phyloP scores from a whole-genome alignment of 2,329 filamentous ascomycete species.

The Ceratocystis variospora region DNA sequence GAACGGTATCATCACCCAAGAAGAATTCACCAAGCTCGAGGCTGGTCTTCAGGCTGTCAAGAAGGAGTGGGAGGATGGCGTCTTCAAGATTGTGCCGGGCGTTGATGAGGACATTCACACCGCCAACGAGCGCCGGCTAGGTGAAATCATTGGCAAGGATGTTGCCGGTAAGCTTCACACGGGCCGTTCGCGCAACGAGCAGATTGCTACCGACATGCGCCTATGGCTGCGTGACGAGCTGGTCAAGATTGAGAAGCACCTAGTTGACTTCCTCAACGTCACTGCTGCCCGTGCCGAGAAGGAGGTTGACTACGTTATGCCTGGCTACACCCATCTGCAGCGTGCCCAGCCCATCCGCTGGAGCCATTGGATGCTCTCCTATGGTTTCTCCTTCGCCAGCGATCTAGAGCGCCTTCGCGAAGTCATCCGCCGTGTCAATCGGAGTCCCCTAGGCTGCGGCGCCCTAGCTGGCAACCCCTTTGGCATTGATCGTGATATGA shows the following conservation, averaged over 20 bases:
- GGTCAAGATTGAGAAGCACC: conserved; percentile 50
- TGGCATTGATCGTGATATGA: conserved; percentile 62
- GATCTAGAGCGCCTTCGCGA: conserved; percentile 68
- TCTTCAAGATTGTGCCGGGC: conserved; percentile 38
- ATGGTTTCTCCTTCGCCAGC: conserved; percentile 54
- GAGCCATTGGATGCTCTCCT: conserved; percentile 68
- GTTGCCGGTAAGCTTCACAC: conserved; percentile 83
- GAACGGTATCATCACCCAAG: conserved; percentile 54
- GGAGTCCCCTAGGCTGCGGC: conserved; percentile 55
- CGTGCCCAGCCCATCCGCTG: conserved; percentile 67
- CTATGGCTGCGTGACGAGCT: conserved; percentile 73
- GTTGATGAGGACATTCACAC: conserved; percentile 53
- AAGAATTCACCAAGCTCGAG: conserved; percentile 64
- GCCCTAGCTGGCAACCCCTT: conserved; percentile 74
- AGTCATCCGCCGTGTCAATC: conserved; percentile 60
- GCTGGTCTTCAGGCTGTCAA: conserved; percentile 47
- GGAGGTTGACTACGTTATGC: conserved; percentile 61
- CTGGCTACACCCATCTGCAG: conserved; percentile 79
- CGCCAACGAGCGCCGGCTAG: conserved; percentile 56
- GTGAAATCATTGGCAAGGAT: conserved; percentile 76
- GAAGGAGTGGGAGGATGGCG: conserved; percentile 39
- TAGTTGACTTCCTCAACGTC: conserved; percentile 57
- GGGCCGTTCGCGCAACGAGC: conserved; percentile 75
- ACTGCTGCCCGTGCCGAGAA: conserved; percentile 54
- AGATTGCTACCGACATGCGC: conserved; percentile 80